Conservation (phyloP, 352 stramenopile genomes). For the Elongisporangium senticosum region DNA sequence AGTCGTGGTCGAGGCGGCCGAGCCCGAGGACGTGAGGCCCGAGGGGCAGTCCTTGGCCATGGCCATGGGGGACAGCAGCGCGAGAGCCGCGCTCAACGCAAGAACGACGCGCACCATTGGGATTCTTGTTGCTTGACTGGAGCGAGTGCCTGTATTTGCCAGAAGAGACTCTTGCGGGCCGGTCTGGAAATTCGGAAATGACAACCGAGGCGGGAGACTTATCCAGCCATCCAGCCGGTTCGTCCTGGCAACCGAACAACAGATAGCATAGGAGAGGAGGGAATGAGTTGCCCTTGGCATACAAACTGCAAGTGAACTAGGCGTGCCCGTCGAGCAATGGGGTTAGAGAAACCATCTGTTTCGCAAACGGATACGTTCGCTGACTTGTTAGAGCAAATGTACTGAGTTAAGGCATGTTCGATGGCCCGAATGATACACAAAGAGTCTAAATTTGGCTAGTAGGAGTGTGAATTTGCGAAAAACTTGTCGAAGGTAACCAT, state of each 20-base stretch:
- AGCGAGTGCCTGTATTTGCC: neutral
- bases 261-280: neutral
- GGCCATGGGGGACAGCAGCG: conserved; percentile 16
- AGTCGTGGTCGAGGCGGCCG: conserved; percentile 45
- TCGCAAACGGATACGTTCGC: neutral
- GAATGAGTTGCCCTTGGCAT: neutral
- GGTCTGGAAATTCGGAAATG: neutral
- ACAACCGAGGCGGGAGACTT: neutral
- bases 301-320: neutral
- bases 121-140: neutral
- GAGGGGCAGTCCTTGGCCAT: conserved; percentile 40
- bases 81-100: conserved; percentile 16
- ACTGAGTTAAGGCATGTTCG: neutral
- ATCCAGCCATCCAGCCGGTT: neutral
- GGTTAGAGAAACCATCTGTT: neutral
- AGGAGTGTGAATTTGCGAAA: too few relatives aligned
- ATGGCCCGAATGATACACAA: neutral
- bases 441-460: neutral
- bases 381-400: neutral
- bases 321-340: neutral
- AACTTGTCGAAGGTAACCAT: too few relatives aligned
- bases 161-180: neutral
- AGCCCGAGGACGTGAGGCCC: conserved; percentile 12
- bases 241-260: neutral
- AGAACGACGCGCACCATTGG: conserved; percentile 26